These are phyloP conservation scores for Acanthamoeba culbertsoni DNA, from an alignment of 208 protist genomes.

Conservation along the genomic window DNA sequence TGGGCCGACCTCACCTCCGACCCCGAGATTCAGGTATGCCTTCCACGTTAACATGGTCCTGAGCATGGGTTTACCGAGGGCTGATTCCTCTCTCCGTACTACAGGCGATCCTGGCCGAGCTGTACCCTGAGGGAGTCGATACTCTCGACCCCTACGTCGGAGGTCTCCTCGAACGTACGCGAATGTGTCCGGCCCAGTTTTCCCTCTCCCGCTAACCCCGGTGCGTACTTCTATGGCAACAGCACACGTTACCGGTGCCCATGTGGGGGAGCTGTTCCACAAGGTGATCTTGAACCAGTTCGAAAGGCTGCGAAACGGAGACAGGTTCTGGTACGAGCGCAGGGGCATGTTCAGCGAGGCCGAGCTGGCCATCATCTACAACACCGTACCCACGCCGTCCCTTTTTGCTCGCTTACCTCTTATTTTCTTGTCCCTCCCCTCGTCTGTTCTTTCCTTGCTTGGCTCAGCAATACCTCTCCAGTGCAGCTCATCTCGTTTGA, in stretches of 20 bases:
- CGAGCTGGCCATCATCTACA: slow-evolving; percentile 30
- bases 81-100: not conserved
- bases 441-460: too few relatives aligned
- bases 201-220: not conserved
- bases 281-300: slow-evolving; percentile 39
- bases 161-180: not conserved
- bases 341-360: not conserved
- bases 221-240: not conserved
- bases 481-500: too few relatives aligned
- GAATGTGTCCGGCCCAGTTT: not conserved
- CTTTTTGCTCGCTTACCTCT: too few relatives aligned
- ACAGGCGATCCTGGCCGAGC: not conserved
- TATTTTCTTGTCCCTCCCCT: too few relatives aligned
- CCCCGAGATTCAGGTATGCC: not conserved
- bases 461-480: too few relatives aligned
- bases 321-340: slow-evolving; percentile 63
- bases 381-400: not conserved
- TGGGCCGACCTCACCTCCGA: not conserved
- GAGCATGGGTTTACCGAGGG: not conserved
- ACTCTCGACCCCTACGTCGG: slow-evolving; percentile 56
- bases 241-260: not conserved
- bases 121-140: not conserved
- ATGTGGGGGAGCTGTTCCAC: slow-evolving; percentile 38
- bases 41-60: not conserved
- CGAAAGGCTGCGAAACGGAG: slow-evolving; percentile 39